Evolutionary conservation across 2,329 filamentous ascomycete genomes (phyloP).

Genomic region (Fusarium praegraminearum): DNA sequence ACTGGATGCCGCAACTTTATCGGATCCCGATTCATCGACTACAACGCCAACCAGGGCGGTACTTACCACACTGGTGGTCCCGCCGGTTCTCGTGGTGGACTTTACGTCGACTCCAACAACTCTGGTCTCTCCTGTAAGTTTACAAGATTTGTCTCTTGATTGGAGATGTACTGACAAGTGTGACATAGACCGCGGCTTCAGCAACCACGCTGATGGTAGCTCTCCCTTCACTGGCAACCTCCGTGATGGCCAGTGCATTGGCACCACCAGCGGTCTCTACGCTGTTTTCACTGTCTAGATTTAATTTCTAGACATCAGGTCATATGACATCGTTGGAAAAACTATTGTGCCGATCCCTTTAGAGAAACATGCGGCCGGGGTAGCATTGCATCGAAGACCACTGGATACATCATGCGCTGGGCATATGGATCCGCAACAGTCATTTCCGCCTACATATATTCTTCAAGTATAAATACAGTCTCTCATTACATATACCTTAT

Average conservation of each 20-base stretch:
- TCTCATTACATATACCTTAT: neutral
- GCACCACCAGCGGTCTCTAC: neutral
- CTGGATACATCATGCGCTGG: neutral
- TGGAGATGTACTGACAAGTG: rapidly evolving
- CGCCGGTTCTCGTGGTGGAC: slow-evolving; percentile 3
- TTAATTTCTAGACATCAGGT: too few species aligned
- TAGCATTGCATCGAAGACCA: too few species aligned
- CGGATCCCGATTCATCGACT: slow-evolving; percentile 14
- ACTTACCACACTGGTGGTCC: slow-evolving; percentile 7
- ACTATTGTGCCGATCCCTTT: too few species aligned
- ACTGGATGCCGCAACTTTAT: slow-evolving; percentile 17
- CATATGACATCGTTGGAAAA: neutral
- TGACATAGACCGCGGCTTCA: neutral
- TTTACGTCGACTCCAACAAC: slow-evolving; percentile 8
- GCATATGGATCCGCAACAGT: neutral
- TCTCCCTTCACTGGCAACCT: slow-evolving; percentile 7
- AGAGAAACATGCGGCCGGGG: neutral
- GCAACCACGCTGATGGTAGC: neutral
- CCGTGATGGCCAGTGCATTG: slow-evolving; percentile 10
- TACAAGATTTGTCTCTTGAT: rapidly evolving
- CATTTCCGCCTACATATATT: neutral
- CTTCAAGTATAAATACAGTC: neutral
- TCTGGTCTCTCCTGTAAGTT: neutral
- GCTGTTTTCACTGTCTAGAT: slow-evolving; percentile 8
- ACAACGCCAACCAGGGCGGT: slow-evolving; percentile 3